These are phyloP conservation scores for Pseudocercospora macadamiae DNA, from an alignment of 2,329 filamentous ascomycete species.

Conservation along the genomic window DNA sequence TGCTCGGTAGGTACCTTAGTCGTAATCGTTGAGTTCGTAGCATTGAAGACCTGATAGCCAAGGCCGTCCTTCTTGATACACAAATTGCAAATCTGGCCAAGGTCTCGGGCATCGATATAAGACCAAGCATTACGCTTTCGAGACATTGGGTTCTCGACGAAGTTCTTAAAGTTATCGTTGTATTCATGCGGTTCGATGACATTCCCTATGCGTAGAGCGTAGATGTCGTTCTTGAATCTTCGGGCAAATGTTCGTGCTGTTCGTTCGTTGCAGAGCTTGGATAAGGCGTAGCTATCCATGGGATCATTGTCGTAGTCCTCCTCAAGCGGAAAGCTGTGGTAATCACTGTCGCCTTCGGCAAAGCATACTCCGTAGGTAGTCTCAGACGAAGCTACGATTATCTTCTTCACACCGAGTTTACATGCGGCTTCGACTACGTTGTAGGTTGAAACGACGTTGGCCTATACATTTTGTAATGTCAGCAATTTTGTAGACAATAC, in stretches of 20 bases:
- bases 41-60: conserved; percentile 67
- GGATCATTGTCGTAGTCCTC: conserved; percentile 63
- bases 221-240: conserved; percentile 61
- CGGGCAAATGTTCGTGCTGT: conserved; percentile 60
- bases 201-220: conserved; percentile 61
- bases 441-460: conserved; percentile 56
- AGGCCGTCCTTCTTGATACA: conserved; percentile 57
- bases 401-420: conserved; percentile 64
- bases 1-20: conserved; percentile 55
- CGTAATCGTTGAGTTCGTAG: conserved; percentile 65
- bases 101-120: conserved; percentile 64
- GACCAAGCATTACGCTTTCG: conserved; percentile 64
- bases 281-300: conserved; percentile 64
- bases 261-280: conserved; percentile 62
- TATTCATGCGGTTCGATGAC: conserved; percentile 67
- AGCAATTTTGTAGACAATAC: too few species aligned
- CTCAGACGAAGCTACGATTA: conserved; percentile 63
- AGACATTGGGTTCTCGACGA: conserved; percentile 54
- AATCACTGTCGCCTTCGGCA: conserved; percentile 61
- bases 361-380: conserved; percentile 66
- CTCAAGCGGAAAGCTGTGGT: conserved; percentile 60
- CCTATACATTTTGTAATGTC: too few species aligned
- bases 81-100: conserved; percentile 64
- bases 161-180: conserved; percentile 53
- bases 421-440: conserved; percentile 63